Evolutionary conservation across 2,329 filamentous ascomycete species (phyloP).

Genomic region (Colletotrichum filicis): DNA sequence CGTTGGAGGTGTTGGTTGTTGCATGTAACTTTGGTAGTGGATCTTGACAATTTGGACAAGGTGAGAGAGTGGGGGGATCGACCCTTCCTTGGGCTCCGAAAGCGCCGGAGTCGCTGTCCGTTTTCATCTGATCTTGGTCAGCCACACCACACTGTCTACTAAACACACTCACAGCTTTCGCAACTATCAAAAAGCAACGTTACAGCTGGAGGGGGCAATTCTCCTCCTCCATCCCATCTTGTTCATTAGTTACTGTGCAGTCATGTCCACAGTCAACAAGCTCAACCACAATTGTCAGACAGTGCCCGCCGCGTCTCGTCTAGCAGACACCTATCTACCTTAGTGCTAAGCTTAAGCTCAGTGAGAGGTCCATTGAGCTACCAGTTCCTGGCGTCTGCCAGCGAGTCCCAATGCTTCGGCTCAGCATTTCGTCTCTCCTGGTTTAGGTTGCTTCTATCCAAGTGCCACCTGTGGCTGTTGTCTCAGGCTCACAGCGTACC

Average conservation of each 20-base stretch:
- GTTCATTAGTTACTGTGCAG: too few relatives aligned
- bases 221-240: neutral
- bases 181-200: slow-evolving; percentile 32
- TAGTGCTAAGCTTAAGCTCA: neutral
- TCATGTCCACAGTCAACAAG: neutral
- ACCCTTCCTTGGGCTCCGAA: neutral
- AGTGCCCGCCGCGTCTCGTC: neutral
- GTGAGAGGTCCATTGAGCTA: neutral
- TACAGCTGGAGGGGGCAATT: slow-evolving; percentile 32
- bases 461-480: neutral
- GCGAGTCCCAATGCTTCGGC: slow-evolving; percentile 6
- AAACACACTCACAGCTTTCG: neutral
- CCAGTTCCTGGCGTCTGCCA: slow-evolving; percentile 3
- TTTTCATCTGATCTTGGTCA: slow-evolving; percentile 27
- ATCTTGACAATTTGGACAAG: slow-evolving; percentile 3
- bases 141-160: neutral
- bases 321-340: neutral
- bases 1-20: slow-evolving; percentile 21
- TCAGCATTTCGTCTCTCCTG: neutral
- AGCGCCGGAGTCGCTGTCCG: slow-evolving; percentile 4
- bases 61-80: neutral
- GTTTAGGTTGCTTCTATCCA: neutral
- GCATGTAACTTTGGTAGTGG: slow-evolving; percentile 22
- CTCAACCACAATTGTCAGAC: neutral
- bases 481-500: neutral